Conservation (phyloP, 164 flowering plant genomes). For the Chimonanthus praecox region DNA sequence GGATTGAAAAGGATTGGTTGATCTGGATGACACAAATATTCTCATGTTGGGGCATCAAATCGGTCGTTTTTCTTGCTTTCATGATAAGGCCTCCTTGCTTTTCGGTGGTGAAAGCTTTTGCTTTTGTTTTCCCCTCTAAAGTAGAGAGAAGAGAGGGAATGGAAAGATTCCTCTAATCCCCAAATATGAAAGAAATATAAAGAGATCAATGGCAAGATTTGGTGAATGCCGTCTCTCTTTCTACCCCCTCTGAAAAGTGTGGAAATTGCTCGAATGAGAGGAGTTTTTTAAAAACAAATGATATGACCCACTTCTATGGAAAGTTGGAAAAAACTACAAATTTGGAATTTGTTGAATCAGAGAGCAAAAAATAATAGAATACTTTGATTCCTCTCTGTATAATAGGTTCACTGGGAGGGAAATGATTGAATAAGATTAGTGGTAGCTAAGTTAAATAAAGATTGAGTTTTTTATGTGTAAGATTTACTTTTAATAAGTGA, state of each 20-base stretch:
- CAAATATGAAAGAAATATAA: constrained; percentile 15
- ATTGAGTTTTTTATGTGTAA: too few relatives aligned
- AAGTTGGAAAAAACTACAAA: not conserved
- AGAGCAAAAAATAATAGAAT: not conserved
- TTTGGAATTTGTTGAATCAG: not conserved
- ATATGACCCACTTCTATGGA: not conserved
- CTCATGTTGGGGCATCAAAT: constrained; percentile 69
- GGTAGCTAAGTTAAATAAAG: too few relatives aligned
- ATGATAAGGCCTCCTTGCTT: constrained; percentile 74
- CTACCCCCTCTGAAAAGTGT: not conserved
- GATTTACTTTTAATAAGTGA: not conserved
- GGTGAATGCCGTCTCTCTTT: constrained; percentile 39
- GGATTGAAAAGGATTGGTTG: constrained; percentile 4
- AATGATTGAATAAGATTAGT: too few relatives aligned
- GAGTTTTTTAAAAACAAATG: not conserved
- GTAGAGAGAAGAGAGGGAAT: constrained; percentile 1
- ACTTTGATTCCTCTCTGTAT: not conserved
- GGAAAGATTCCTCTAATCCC: constrained; percentile 58
- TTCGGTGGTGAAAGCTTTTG: constrained; percentile 57
- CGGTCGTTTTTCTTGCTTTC: constrained; percentile 56
- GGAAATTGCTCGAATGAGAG: not conserved
- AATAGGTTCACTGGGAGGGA: too few relatives aligned
- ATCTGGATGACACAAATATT: constrained; percentile 13
- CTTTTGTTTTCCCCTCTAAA: constrained; percentile 13
- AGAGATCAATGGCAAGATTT: constrained; percentile 18